phyloP scores from a whole-genome alignment of 139 green algal genomes.

The Nannochloris sp. region DNA sequence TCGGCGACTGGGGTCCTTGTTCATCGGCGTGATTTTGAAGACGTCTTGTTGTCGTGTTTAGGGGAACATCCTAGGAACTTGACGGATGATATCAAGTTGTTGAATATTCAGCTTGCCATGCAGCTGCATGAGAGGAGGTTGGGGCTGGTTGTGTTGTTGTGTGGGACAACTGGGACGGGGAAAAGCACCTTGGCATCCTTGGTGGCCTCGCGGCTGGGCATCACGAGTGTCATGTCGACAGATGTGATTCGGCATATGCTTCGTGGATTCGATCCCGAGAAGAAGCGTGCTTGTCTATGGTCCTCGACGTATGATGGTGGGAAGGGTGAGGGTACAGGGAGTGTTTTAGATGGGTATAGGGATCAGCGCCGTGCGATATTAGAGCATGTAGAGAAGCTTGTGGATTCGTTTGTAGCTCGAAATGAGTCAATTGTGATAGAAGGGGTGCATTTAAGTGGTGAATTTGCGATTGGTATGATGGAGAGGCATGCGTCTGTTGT shows the following conservation, averaged over 20 bases:
- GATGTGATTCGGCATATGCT: slow-evolving; percentile 84
- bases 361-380: slow-evolving; percentile 6
- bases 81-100: not conserved
- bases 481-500: slow-evolving; percentile 50
- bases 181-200: slow-evolving; percentile 92
- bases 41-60: slow-evolving; percentile 29
- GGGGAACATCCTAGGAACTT: not conserved
- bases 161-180: slow-evolving; percentile 60
- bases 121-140: slow-evolving; percentile 3
- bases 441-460: slow-evolving; percentile 43
- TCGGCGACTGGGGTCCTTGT: slow-evolving; percentile 16
- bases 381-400: slow-evolving; percentile 31
- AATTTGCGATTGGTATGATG: slow-evolving; percentile 65
- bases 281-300: slow-evolving; percentile 68
- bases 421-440: slow-evolving; percentile 62
- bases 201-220: slow-evolving; percentile 73
- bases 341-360: slow-evolving; percentile 51
- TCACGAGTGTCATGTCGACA: slow-evolving; percentile 83
- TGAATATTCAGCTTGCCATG: slow-evolving; percentile 2
- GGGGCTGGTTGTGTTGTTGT: slow-evolving; percentile 23
- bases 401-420: slow-evolving; percentile 43
- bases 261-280: slow-evolving; percentile 37
- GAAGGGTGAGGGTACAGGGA: slow-evolving; percentile 4
- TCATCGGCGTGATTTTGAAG: slow-evolving; percentile 17
- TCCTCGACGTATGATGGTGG: slow-evolving; percentile 83